A percentile compares a stretch with the other conserved stretches of the same genome.
phyloP scores from a whole-genome alignment of 1,284 basidiomycete genomes.

The Pseudozyma sp. region DNA sequence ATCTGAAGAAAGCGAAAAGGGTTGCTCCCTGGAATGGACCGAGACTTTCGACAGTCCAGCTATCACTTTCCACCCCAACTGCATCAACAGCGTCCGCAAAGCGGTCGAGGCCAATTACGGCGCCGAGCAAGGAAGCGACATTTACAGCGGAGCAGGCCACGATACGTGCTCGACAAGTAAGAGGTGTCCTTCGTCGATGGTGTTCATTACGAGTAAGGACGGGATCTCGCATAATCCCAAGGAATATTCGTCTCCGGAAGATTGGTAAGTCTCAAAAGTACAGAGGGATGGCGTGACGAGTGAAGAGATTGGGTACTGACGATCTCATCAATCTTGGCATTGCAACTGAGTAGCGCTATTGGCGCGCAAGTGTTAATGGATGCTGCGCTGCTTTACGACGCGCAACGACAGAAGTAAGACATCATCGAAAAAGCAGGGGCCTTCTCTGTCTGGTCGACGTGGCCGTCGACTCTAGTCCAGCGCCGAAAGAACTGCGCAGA shows the following conservation, averaged over 20 bases:
- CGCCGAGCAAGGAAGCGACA: constrained; percentile 24
- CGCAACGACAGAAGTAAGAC: constrained; percentile 17
- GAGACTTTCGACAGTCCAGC: constrained; percentile 43
- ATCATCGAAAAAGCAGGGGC: neutral
- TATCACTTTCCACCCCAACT: constrained; percentile 41
- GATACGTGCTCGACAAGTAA: constrained; percentile 51
- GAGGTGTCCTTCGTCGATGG: constrained; percentile 44
- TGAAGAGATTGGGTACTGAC: too few species aligned
- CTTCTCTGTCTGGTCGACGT: neutral
- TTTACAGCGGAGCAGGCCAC: constrained; percentile 50
- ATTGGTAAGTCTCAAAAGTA: constrained; percentile 36
- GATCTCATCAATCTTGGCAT: neutral
- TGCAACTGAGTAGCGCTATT: constrained; percentile 21
- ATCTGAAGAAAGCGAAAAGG: constrained; percentile 29
- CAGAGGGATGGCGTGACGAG: too few species aligned
- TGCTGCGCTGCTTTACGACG: constrained; percentile 41
- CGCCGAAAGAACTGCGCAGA: too few species aligned
- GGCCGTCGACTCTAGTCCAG: too few species aligned
- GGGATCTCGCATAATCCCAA: constrained; percentile 45
- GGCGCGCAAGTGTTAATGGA: constrained; percentile 52
- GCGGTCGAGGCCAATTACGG: constrained; percentile 36
- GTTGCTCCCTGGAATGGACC: constrained; percentile 35
- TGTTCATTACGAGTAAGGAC: constrained; percentile 49
- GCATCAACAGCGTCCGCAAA: constrained; percentile 35
- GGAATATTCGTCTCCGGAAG: constrained; percentile 41